Evolutionary conservation across 768 basidiomycete species (phyloP).

Genomic region (Tylopilus felleus): DNA sequence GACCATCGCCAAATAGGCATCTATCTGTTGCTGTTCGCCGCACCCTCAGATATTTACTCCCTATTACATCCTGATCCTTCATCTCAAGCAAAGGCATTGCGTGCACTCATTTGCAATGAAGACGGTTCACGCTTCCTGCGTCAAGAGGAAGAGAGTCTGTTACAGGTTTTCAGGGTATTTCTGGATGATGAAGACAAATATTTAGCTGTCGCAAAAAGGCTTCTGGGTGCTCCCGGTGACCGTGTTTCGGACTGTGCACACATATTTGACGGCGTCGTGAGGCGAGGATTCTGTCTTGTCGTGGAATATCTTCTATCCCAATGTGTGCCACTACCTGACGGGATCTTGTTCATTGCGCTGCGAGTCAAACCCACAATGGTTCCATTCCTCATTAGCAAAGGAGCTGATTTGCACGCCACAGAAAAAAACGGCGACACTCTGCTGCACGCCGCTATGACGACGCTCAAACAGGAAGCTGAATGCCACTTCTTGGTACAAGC

Average conservation of each 20-base stretch:
- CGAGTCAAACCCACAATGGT: too few species aligned
- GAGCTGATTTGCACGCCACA: too few species aligned
- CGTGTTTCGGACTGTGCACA: background rate
- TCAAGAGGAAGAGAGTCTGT: background rate
- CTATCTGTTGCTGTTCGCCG: background rate
- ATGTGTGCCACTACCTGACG: background rate
- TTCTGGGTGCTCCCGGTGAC: too few species aligned
- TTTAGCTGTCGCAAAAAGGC: background rate
- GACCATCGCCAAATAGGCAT: too few species aligned
- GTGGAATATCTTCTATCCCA: background rate
- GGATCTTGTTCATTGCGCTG: background rate
- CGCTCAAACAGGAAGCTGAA: too few species aligned
- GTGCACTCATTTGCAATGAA: background rate
- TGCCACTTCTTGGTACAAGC: too few species aligned
- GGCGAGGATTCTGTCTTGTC: background rate
- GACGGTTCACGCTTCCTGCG: background rate
- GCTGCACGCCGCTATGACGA: too few species aligned
- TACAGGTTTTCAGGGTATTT: background rate
- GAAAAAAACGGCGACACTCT: too few species aligned
- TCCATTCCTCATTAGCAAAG: too few species aligned
- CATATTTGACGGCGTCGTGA: background rate
- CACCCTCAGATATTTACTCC: background rate
- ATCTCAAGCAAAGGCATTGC: background rate
- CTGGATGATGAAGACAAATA: background rate
- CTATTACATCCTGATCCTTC: background rate